Evolutionary conservation across 257 asterid species (phyloP).

Genomic region (Nicotiana paniculata): DNA sequence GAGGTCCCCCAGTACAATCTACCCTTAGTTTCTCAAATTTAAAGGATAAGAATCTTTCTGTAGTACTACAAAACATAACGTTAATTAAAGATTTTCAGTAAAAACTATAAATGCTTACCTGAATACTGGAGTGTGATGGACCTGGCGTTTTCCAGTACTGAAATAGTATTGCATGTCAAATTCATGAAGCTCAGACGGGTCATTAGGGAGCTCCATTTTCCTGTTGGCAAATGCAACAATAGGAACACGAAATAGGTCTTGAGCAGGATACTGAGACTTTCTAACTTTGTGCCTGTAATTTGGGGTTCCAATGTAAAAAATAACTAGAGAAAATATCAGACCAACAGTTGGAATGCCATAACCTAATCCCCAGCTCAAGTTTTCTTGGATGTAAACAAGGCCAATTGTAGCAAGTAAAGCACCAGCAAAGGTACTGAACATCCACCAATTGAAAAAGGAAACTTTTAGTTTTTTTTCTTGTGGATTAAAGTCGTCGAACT

Average conservation of each 20-base stretch:
- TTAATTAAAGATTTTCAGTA: too few relatives aligned
- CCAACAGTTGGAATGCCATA: conserved; percentile 78
- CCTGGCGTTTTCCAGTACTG: conserved; percentile 48
- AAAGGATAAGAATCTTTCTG: background rate
- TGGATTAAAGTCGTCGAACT: conserved; percentile 66
- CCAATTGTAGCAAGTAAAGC: conserved; percentile 68
- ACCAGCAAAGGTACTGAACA: conserved; percentile 74
- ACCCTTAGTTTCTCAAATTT: background rate
- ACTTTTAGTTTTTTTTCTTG: conserved; percentile 59
- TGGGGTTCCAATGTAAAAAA: conserved; percentile 67
- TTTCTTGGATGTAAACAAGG: conserved; percentile 79
- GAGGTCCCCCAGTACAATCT: background rate
- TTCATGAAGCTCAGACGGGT: conserved; percentile 54
- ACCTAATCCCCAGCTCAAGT: conserved; percentile 78
- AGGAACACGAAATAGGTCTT: conserved; percentile 47
- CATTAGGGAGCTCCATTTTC: conserved; percentile 32
- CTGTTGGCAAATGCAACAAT: conserved; percentile 43
- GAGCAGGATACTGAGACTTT: conserved; percentile 48
- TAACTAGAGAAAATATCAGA: conserved; percentile 41
- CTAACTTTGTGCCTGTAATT: conserved; percentile 66
- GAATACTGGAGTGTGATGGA: conserved; percentile 52
- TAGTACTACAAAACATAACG: background rate
- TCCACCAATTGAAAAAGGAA: conserved; percentile 95
- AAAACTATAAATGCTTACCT: conserved; percentile 33
- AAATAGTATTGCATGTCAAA: conserved; percentile 45